phyloP scores from a whole-genome alignment of 2,329 filamentous ascomycete species.

The Colletotrichum plurivorum region DNA sequence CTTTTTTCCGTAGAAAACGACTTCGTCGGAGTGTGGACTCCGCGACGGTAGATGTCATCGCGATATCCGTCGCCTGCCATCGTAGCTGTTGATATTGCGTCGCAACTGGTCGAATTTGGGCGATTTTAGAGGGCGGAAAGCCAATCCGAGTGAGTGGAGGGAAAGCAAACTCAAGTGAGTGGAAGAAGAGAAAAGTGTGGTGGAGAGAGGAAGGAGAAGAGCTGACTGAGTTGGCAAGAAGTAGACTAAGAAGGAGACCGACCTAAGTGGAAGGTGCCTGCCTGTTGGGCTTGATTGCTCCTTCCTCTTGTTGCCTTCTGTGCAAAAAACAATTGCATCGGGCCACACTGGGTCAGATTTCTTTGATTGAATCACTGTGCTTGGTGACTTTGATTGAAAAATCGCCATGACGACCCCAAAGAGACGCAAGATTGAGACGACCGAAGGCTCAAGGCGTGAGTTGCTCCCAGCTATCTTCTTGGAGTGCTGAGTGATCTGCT shows the following conservation, averaged over 20 bases:
- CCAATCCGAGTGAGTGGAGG: not conserved
- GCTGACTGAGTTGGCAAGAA: too few relatives aligned
- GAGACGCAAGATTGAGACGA: constrained; percentile 57
- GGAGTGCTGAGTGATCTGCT: not conserved
- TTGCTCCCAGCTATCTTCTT: not conserved
- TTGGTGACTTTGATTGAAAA: not conserved
- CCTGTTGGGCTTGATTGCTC: not conserved
- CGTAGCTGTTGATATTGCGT: not conserved
- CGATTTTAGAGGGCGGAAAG: constrained; percentile 13
- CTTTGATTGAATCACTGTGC: not conserved
- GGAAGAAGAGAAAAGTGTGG: not conserved
- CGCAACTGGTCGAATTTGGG: not conserved
- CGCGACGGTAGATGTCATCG: constrained; percentile 2
- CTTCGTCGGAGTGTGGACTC: constrained; percentile 18
- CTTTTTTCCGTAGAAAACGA: constrained; percentile 21
- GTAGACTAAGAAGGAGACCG: too few relatives aligned
- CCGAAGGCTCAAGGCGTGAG: constrained; percentile 51
- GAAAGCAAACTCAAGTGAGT: not conserved
- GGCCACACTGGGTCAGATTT: not conserved
- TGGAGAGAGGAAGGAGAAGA: not conserved
- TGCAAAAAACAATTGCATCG: not conserved
- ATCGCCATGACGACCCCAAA: constrained; percentile 52
- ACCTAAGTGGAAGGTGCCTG: not conserved
- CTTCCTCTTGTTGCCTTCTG: not conserved
- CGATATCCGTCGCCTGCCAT: constrained; percentile 15